phyloP scores from a whole-genome alignment of 2,329 filamentous ascomycete species.

The Hymenoscyphus scutula region DNA sequence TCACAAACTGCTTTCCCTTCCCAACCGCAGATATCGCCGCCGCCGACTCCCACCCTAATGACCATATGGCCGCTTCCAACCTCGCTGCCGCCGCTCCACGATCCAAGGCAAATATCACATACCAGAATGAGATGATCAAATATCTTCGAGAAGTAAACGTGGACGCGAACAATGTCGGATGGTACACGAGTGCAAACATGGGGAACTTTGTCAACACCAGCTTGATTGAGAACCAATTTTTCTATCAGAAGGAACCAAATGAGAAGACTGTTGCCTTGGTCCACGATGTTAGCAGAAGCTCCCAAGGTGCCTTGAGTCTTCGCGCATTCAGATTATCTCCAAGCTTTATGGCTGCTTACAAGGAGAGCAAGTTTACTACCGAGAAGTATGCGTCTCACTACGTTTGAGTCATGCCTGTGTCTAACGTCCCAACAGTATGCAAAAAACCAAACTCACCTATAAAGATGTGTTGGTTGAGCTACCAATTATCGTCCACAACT shows the following conservation, averaged over 20 bases:
- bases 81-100: constrained; percentile 85
- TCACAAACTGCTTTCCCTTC: constrained; percentile 96
- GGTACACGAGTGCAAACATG: constrained; percentile 98
- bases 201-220: constrained; percentile 95
- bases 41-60: constrained; percentile 70
- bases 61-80: constrained; percentile 61
- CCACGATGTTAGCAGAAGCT: constrained; percentile 92
- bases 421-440: constrained; percentile 58
- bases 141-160: constrained; percentile 96
- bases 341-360: constrained; percentile 85
- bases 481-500: constrained; percentile 90
- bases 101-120: constrained; percentile 82
- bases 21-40: constrained; percentile 73
- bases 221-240: constrained; percentile 96
- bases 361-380: constrained; percentile 94
- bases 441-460: constrained; percentile 91
- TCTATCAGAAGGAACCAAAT: constrained; percentile 92
- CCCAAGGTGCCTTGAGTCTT: constrained; percentile 84
- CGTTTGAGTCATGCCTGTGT: neutral
- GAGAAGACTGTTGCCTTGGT: constrained; percentile 85
- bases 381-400: constrained; percentile 66
- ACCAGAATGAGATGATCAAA: constrained; percentile 96
- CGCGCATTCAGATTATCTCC: constrained; percentile 88
- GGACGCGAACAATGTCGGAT: constrained; percentile 95
- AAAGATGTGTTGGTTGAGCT: constrained; percentile 91